phyloP scores from a whole-genome alignment of 2,329 filamentous ascomycete species.

The Penicillium sp. region DNA sequence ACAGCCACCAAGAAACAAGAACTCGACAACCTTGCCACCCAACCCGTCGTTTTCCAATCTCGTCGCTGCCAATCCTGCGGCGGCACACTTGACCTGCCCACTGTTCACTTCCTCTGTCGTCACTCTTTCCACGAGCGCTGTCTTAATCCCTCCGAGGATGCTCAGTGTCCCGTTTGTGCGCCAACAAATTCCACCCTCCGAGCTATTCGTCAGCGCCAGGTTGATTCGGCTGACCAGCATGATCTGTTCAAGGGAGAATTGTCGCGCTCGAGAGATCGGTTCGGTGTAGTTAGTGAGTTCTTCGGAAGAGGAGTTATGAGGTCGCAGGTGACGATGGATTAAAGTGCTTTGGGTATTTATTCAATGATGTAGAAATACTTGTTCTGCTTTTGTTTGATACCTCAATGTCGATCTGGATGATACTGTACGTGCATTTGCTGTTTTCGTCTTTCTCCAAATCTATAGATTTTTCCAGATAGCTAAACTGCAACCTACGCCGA shows the following conservation, averaged over 20 bases:
- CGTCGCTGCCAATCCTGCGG: constrained; percentile 83
- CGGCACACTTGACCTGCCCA: constrained; percentile 75
- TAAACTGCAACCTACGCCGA: no score
- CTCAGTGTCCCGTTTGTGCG: constrained; percentile 84
- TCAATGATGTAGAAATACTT: not conserved
- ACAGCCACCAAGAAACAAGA: constrained; percentile 77
- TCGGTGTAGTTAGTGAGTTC: constrained; percentile 90
- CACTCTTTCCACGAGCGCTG: constrained; percentile 95
- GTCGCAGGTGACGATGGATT: constrained; percentile 34
- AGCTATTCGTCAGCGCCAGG: constrained; percentile 80
- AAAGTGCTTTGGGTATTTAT: not conserved
- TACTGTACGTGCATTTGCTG: not conserved
- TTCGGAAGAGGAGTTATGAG: constrained; percentile 91
- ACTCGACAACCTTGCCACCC: constrained; percentile 70
- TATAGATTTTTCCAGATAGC: no score
- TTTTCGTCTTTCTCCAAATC: not conserved
- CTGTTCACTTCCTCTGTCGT: constrained; percentile 94
- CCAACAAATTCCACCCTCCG: constrained; percentile 82
- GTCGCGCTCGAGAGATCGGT: constrained; percentile 73
- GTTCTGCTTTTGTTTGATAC: constrained; percentile 7
- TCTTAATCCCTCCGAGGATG: constrained; percentile 62
- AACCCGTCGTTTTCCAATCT: constrained; percentile 86
- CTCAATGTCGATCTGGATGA: constrained; percentile 2
- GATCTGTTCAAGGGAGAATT: constrained; percentile 84
- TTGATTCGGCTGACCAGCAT: constrained; percentile 81